These are phyloP conservation scores for Kwoniella heveanensis DNA, from an alignment of 768 basidiomycete species.

Conservation along the genomic window DNA sequence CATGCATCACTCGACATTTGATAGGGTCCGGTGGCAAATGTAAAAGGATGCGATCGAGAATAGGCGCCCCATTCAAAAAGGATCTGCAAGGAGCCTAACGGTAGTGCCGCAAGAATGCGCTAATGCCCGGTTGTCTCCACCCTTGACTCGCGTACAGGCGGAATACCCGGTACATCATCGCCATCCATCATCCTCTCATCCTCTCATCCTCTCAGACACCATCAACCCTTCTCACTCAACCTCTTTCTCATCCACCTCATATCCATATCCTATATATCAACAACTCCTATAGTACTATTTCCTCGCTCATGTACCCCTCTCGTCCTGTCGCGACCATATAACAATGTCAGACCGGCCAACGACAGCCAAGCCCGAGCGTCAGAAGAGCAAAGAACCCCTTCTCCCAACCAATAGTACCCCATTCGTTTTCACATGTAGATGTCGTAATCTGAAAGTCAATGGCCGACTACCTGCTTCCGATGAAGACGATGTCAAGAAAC, in stretches of 20 bases:
- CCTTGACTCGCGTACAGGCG: too few species aligned
- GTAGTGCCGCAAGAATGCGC: neutral
- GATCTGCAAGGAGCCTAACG: neutral
- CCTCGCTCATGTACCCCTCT: neutral
- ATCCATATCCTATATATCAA: neutral
- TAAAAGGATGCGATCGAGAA: neutral
- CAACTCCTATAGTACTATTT: neutral
- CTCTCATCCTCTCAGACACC: too few species aligned
- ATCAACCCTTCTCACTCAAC: neutral
- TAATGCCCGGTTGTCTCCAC: conserved; percentile 1
- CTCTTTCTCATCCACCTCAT: neutral
- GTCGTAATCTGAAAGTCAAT: conserved; percentile 36
- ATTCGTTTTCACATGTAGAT: conserved; percentile 35
- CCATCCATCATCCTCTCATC: neutral
- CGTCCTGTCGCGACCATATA: neutral
- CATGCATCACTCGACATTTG: neutral
- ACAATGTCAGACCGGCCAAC: conserved; percentile 12
- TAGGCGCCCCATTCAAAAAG: neutral
- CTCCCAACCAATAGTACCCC: conserved; percentile 24
- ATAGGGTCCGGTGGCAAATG: conserved; percentile 1
- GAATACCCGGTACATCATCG: neutral
- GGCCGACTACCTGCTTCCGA: conserved; percentile 21
- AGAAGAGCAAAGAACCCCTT: conserved; percentile 8
- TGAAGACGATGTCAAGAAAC: conserved; percentile 6
- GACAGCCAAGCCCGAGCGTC: neutral